These are phyloP conservation scores for Nitzschia palea DNA, from an alignment of 108 stramenopile species.

Conservation along the genomic window DNA sequence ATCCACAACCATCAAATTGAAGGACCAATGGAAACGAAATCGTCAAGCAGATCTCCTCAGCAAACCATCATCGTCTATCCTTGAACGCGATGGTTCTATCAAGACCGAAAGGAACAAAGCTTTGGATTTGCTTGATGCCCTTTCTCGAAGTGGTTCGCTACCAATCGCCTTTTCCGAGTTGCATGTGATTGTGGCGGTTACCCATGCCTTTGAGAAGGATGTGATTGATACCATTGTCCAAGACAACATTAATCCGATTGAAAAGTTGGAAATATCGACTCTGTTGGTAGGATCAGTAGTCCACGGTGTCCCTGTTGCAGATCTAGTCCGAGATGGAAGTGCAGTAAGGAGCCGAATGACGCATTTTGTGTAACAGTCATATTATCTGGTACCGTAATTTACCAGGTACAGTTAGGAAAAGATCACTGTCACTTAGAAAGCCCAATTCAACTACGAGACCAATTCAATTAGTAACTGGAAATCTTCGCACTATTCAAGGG, in stretches of 20 bases:
- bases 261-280: conserved; percentile 76
- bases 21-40: conserved; percentile 42
- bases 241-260: conserved; percentile 88
- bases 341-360: no score
- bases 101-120: conserved; percentile 70
- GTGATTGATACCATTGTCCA: conserved; percentile 78
- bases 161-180: conserved; percentile 63
- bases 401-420: no score
- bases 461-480: no score
- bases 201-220: conserved; percentile 83
- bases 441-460: no score
- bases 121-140: conserved; percentile 85
- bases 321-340: conserved; percentile 9
- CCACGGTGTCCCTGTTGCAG: conserved; percentile 26
- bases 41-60: conserved; percentile 60
- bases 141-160: conserved; percentile 79
- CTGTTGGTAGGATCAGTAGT: conserved; percentile 69
- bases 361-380: no score
- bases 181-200: conserved; percentile 81
- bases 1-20: conserved; percentile 67
- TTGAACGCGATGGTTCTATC: conserved; percentile 29
- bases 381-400: no score
- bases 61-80: not conserved
- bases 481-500: no score
- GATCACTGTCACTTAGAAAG: no score